phyloP scores from a whole-genome alignment of 306 rosid genomes.

The Amphicarpaea edgeworthii region DNA sequence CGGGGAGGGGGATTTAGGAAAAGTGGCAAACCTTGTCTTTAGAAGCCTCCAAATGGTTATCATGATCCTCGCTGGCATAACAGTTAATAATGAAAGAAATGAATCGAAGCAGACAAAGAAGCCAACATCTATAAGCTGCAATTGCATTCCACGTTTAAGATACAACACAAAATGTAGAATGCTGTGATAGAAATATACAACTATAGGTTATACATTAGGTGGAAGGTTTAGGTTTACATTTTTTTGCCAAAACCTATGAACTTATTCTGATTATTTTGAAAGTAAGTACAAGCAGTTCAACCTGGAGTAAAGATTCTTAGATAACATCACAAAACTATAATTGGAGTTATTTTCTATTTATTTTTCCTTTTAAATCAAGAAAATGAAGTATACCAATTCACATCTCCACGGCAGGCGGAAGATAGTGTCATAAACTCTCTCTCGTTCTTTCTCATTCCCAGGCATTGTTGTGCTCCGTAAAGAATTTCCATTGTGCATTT shows the following conservation, averaged over 20 bases:
- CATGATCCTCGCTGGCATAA: slow-evolving; percentile 90
- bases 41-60: slow-evolving; percentile 83
- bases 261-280: too few relatives aligned
- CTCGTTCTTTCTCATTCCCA: slow-evolving; percentile 92
- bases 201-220: too few relatives aligned
- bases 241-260: too few relatives aligned
- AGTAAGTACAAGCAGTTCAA: too few relatives aligned
- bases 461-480: slow-evolving; percentile 83
- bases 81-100: slow-evolving; percentile 89
- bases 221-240: too few relatives aligned
- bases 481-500: slow-evolving; percentile 85
- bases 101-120: slow-evolving; percentile 98
- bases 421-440: slow-evolving; percentile 93
- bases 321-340: slow-evolving; percentile 46
- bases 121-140: slow-evolving; percentile 98
- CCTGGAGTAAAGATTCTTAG: too few relatives aligned
- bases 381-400: slow-evolving; percentile 79
- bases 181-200: too few relatives aligned
- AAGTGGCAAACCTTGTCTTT: slow-evolving; percentile 70
- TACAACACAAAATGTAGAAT: slow-evolving; percentile 41
- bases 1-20: slow-evolving; percentile 34
- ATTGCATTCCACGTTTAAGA: slow-evolving; percentile 50
- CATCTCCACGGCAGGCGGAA: slow-evolving; percentile 99
- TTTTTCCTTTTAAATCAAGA: slow-evolving; percentile 19
- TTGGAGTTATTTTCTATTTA: background rate